Percentiles rank a stretch among this genome's conserved stretches.
These are phyloP conservation scores for Nannochloris sp. DNA, from an alignment of 139 green algal genomes.

Conservation along the genomic window DNA sequence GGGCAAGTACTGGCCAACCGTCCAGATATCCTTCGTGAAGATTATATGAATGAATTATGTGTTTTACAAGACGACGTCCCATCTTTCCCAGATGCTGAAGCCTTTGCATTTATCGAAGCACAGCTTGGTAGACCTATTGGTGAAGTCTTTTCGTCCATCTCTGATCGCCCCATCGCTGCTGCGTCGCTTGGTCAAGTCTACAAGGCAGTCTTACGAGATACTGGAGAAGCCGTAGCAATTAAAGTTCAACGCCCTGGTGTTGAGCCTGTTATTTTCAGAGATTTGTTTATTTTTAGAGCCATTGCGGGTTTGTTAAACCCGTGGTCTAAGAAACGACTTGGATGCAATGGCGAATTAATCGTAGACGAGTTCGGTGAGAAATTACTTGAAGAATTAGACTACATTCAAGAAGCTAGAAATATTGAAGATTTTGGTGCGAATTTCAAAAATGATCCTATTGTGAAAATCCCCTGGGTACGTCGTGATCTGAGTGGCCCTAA, in stretches of 20 bases:
- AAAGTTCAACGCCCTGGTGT: constrained; percentile 91
- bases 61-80: constrained; percentile 89
- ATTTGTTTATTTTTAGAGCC: constrained; percentile 91
- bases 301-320: constrained; percentile 52
- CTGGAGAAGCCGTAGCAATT: constrained; percentile 87
- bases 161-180: constrained; percentile 78
- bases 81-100: constrained; percentile 67
- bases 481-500: constrained; percentile 56
- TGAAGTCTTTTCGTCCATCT: constrained; percentile 86
- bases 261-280: constrained; percentile 86
- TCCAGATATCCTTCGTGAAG: constrained; percentile 93
- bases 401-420: constrained; percentile 92
- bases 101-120: constrained; percentile 78
- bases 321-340: constrained; percentile 58
- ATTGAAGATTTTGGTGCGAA: constrained; percentile 91
- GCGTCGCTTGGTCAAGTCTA: constrained; percentile 90
- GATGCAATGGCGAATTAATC: constrained; percentile 95
- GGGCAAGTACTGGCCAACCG: constrained; percentile 96
- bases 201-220: constrained; percentile 81
- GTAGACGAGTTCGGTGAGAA: constrained; percentile 99
- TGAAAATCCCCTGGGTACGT: constrained; percentile 96
- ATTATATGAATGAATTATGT: constrained; percentile 99
- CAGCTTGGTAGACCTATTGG: constrained; percentile 77
- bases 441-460: constrained; percentile 81
- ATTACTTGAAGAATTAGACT: constrained; percentile 98